These are phyloP conservation scores for Salvia miltiorrhiza DNA, from an alignment of 257 asterid genomes.

Conservation along the genomic window DNA sequence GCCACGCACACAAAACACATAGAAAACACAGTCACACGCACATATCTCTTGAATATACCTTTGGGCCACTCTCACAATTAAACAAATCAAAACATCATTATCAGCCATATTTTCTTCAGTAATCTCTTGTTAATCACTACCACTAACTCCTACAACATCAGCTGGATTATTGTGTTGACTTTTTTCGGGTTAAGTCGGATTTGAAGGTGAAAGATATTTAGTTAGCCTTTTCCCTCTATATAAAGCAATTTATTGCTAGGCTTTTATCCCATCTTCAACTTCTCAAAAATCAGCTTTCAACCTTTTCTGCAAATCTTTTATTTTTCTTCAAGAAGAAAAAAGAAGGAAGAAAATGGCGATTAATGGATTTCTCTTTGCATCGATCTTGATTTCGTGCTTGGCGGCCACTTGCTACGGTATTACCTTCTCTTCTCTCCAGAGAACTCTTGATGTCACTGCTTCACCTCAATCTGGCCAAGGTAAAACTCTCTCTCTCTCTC, in stretches of 20 bases:
- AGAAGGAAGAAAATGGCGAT: conserved; percentile 21
- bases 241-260: not conserved
- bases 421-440: conserved; percentile 24
- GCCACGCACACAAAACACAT: conserved; percentile 6
- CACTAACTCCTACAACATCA: conserved; percentile 3
- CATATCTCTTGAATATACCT: conserved; percentile 23
- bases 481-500: not conserved
- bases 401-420: conserved; percentile 24
- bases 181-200: not conserved
- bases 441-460: conserved; percentile 18
- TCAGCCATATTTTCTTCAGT: not conserved
- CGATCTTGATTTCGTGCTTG: conserved; percentile 30
- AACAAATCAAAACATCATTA: not conserved
- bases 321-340: not conserved
- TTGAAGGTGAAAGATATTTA: not conserved
- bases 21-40: not conserved
- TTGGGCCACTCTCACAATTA: conserved; percentile 24
- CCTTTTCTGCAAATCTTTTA: not conserved
- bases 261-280: not conserved
- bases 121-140: not conserved
- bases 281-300: not conserved
- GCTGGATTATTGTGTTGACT: conserved; percentile 15
- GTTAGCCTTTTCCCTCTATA: not conserved
- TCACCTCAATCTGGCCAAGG: conserved; percentile 25
- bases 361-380: conserved; percentile 11